Conservation (phyloP, 331 rosid genomes). For the Stylosanthes scabra region DNA sequence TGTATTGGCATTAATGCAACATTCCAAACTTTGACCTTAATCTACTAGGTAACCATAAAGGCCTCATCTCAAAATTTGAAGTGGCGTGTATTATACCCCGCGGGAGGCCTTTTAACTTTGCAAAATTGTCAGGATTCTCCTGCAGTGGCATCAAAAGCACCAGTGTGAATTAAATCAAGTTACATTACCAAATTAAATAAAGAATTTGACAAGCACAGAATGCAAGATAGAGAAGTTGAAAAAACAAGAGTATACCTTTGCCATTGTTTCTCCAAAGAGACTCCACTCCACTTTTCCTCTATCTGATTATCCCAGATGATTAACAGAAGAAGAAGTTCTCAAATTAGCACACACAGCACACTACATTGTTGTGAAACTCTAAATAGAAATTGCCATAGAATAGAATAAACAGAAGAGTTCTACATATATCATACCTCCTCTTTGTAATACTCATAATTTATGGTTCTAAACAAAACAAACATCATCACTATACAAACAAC, state of each 20-base stretch:
- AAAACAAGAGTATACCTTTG: constrained; percentile 46
- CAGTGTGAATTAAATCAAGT: constrained; percentile 28
- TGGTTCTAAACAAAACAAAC: constrained; percentile 75
- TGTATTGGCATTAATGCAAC: constrained; percentile 22
- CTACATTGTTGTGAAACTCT: background rate
- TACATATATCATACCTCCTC: constrained; percentile 56
- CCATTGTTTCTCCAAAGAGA: constrained; percentile 50
- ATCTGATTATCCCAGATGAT: constrained; percentile 54
- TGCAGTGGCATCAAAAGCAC: constrained; percentile 45
- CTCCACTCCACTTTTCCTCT: constrained; percentile 55
- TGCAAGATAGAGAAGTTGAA: no score
- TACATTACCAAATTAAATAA: constrained; percentile 26
- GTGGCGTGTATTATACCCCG: constrained; percentile 74
- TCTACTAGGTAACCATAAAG: constrained; percentile 73
- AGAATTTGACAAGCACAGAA: background rate
- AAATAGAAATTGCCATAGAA: constrained; percentile 9
- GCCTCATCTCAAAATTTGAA: constrained; percentile 86
- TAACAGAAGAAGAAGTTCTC: constrained; percentile 9
- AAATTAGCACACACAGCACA: constrained; percentile 49
- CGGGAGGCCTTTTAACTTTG: constrained; percentile 64
- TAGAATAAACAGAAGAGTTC: constrained; percentile 11
- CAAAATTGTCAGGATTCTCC: constrained; percentile 54
- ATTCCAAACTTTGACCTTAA: constrained; percentile 63
- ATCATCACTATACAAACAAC: constrained; percentile 62
- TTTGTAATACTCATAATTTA: constrained; percentile 68